Conservation (phyloP, 306 rosid species). For the Trifolium pratense region DNA sequence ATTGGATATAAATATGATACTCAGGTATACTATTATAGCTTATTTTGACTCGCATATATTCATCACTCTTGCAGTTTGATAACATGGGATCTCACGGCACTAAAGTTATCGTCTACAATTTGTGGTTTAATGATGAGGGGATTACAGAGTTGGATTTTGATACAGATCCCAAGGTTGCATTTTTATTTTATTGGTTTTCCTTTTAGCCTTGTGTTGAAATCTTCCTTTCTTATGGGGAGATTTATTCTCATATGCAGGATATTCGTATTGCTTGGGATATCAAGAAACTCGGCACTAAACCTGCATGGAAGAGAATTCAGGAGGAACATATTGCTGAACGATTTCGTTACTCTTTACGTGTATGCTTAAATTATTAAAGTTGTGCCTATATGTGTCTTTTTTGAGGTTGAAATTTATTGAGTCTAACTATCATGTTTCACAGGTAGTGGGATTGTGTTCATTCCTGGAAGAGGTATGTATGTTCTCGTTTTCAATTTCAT, state of each 20-base stretch:
- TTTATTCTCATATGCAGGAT: constrained; percentile 61
- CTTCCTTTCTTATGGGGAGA: constrained; percentile 18
- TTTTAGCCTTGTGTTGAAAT: constrained; percentile 14
- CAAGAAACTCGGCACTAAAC: constrained; percentile 41
- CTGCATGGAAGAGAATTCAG: constrained; percentile 48
- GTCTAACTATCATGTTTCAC: constrained; percentile 42
- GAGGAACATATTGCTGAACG: constrained; percentile 82
- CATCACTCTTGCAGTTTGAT: constrained; percentile 61
- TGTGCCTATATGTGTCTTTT: constrained; percentile 23
- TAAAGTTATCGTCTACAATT: constrained; percentile 82
- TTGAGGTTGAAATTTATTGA: constrained; percentile 21
- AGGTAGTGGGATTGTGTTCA: constrained; percentile 67
- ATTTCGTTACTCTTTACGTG: constrained; percentile 76
- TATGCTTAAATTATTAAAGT: constrained; percentile 49
- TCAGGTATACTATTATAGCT: constrained; percentile 3
- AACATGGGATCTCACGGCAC: constrained; percentile 89
- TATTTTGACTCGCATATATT: constrained; percentile 33
- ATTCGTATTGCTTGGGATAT: constrained; percentile 70
- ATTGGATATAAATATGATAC: constrained; percentile 14
- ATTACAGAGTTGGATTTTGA: constrained; percentile 74
- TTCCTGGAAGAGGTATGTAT: constrained; percentile 71
- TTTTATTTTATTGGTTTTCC: constrained; percentile 13
- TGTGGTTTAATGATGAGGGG: constrained; percentile 80
- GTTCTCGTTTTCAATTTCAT: constrained; percentile 13
- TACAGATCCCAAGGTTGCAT: constrained; percentile 68